These are phyloP conservation scores for Ascochyta koolunga DNA, from an alignment of 2,329 filamentous ascomycete species.

Conservation along the genomic window DNA sequence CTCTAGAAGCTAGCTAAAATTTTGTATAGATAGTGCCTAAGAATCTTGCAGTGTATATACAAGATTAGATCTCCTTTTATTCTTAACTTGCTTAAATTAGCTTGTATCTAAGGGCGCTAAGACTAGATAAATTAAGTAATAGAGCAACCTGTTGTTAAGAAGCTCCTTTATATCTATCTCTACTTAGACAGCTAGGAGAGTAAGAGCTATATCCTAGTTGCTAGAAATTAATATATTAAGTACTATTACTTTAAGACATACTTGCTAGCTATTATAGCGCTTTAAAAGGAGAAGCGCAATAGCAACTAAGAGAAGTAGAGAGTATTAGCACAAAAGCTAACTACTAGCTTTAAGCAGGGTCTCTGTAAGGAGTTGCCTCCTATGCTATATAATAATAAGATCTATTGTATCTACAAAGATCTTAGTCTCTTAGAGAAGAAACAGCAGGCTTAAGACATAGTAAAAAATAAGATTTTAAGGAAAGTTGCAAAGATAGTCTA, in stretches of 20 bases:
- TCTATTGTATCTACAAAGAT: not conserved
- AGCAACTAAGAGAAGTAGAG: not conserved
- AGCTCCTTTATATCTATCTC: slow-evolving; percentile 3
- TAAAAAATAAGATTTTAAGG: not conserved
- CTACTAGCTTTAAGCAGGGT: not conserved
- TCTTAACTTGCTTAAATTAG: not conserved
- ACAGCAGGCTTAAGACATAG: not conserved
- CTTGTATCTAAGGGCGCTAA: not conserved
- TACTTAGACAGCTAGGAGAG: not conserved
- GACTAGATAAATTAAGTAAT: not conserved
- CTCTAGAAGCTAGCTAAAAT: not conserved
- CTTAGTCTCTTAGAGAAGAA: not conserved
- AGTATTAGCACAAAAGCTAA: not conserved
- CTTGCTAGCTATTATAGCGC: not conserved
- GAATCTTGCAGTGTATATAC: not conserved
- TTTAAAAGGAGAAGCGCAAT: not conserved
- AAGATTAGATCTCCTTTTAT: not conserved
- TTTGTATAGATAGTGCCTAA: not conserved
- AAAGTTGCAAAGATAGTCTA: not conserved
- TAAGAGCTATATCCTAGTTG: not conserved
- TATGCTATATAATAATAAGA: not conserved
- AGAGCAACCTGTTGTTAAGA: not conserved
- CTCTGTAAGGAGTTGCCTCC: not conserved
- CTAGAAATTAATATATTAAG: not conserved
- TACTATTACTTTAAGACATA: slow-evolving; percentile 7